A percentile compares a stretch with the other conserved stretches of the same genome.
Evolutionary conservation across 2,329 filamentous ascomycete species (phyloP).

Genomic region (Alternaria metachromatica): DNA sequence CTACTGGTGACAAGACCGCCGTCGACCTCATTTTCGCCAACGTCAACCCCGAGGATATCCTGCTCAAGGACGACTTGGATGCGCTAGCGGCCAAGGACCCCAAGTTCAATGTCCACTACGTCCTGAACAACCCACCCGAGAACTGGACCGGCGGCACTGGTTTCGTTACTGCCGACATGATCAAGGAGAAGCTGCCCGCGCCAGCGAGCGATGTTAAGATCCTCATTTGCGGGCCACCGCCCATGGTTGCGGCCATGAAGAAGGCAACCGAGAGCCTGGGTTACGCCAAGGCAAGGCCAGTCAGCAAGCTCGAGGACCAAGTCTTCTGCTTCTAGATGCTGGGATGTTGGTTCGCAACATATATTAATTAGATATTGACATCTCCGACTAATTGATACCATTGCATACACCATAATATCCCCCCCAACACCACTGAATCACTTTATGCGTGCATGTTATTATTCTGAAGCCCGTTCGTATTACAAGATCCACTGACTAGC

Average conservation of each 20-base stretch:
- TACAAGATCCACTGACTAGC: no score
- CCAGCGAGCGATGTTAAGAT: slow-evolving; percentile 90
- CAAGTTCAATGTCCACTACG: slow-evolving; percentile 88
- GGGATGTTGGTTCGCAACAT: not conserved
- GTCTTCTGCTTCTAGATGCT: slow-evolving; percentile 85
- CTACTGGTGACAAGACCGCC: slow-evolving; percentile 80
- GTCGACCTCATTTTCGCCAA: slow-evolving; percentile 95
- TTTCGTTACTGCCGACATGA: slow-evolving; percentile 95
- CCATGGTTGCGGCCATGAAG: slow-evolving; percentile 97
- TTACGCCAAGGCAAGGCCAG: slow-evolving; percentile 88
- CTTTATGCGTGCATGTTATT: not conserved
- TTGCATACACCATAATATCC: not conserved
- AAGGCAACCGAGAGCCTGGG: slow-evolving; percentile 89
- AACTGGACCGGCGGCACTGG: slow-evolving; percentile 91
- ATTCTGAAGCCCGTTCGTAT: no score
- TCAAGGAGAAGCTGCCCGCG: slow-evolving; percentile 83
- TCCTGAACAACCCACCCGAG: slow-evolving; percentile 93
- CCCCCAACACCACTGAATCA: not conserved
- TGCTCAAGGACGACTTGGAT: slow-evolving; percentile 92
- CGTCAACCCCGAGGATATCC: slow-evolving; percentile 89
- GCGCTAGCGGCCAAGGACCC: slow-evolving; percentile 76
- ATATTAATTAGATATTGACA: not conserved
- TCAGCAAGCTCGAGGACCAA: slow-evolving; percentile 98
- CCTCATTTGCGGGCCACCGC: slow-evolving; percentile 91
- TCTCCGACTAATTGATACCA: not conserved